Evolutionary conservation across 306 rosid genomes (phyloP), one percentile per base, ranked within the genome.

Genomic region (Quercus engelmannii): DNA sequence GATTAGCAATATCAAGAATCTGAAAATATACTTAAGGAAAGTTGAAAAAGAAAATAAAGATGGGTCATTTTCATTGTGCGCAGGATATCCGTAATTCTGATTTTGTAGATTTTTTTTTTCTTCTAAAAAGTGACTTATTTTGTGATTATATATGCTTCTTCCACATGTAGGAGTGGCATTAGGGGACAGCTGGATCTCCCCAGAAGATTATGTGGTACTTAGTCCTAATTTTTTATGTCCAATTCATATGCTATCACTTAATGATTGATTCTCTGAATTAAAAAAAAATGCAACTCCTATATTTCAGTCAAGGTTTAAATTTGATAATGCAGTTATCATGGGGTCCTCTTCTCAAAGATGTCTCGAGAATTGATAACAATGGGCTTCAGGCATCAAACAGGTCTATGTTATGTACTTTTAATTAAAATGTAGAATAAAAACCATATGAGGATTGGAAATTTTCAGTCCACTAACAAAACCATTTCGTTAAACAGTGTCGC

Each of bases 181-280:
- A 74, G 99, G 99, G 81, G 92, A 95, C 70, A 87, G 91, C 77
- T 95, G 99, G 99, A 95, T 95, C 79, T 95, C 99, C 61, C 98
- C 99, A 0, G 98, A 95, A 84, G 99, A 95, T 86, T 95, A 72
- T 87, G 96, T 90, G 81, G 99, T 91, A 68, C 52, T 33, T 15
- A 23, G 83, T 71, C 55, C 61, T 70, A 20, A 41, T 75, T 62
- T 55, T 49, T 49, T 49, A 12, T 49, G 4, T n/a, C 79, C 2
- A n/a, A 1, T 69, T 33, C 69, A 62, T 38, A 12, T 73, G 55
- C 43, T 79, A 63, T n/a, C 25, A 23, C 51, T 54, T 54, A 33
- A 59, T 15, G 11, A 54, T 14, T 61, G 13, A 61, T 15, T 14
- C 23, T 67, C 15, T 15, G 5, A 6, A 51, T 77, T 14, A 43